Base-by-base conservation (phyloP, 345 rosid genomes). In the Euphorbia pulcherrima region DNA sequence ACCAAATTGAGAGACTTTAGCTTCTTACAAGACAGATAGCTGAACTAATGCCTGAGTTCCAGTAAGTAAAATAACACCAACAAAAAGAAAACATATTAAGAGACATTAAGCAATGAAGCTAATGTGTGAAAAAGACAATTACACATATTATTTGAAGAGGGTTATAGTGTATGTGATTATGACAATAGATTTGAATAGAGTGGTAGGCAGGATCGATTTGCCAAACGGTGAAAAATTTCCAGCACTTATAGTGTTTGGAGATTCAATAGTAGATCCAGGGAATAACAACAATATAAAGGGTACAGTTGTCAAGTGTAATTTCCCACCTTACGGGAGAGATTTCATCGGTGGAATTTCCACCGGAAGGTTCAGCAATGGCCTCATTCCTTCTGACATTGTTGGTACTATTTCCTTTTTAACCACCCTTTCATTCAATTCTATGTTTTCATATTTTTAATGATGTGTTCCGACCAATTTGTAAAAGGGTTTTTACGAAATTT, bases 261-360 rank as follows among this genome's bases (percentile, higher is more conserved):
- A 87, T 72, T 87, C 92, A 3, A 75, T 87, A 24, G 84, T 83
- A 16, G 92, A 85, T 78, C 40, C 92, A 7, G 89, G 92, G 26
- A 87, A 87, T 78, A 87, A 87, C 76, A 85, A 87, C 26, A 11
- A 73, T 39, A 64, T 82, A 44, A 44, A 44, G 7, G 2, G 0
- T 0, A 80, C 92, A 0, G 6, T 24, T 0, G 67, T 53, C 57
- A 83, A 80, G 70, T 55, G 80, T 23, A 71, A 87, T 56, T 85
- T 75, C 75, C 75, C 78, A 5, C 92, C 92, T 29, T 84, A 87
- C 60, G 92, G 92, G 60, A 78, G 81, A 47, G 84, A 85, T 30
- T 84, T 85, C 75, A 72, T 62, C 47, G 84, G 82, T 18, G 73
- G 78, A 21, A 67, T 41, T 21, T 65, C 92, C 6, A 84, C 88